Evolutionary conservation across 1,139 yeast genomes (phyloP), one percentile per base, ranked within the genome.

Genomic region (Spencermartinsiella ligniputridi): DNA sequence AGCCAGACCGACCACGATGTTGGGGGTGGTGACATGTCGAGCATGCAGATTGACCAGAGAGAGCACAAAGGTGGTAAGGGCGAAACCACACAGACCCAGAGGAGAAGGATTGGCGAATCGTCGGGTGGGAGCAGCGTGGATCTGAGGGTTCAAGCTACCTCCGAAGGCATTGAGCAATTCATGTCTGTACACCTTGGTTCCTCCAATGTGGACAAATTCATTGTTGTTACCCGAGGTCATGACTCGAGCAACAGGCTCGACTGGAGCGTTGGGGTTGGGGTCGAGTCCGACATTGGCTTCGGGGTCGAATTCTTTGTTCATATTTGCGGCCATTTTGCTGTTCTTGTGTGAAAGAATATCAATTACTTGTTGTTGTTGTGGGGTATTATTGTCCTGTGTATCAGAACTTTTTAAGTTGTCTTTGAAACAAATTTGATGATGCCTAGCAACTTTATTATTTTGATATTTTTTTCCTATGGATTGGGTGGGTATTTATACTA

Each of bases 101-200:
- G 96, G 96, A 41, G 94, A 87, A 37, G 96, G 95, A 64, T 88
- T 88, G 50, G 84, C 96, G 62, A 87, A 81, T 64, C 81, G 75
- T 63, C 84, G 79, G 40, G 75, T 71, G 25, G 95, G 81, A 33
- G 85, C 79, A 32, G 81, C 77, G 19, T 78, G 59, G 48, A 74
- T 67, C 60, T 87, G 88, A 16, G 89, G 74, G 56, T 78, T 79
- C 62, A 81, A 53, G 27, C 77, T 71, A 76, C 90, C 90, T 56
- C 89, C 92, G 55, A 83, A 83, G n/a, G 90, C 90, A 29, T 68
- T 65, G 44, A 72, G 67, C 51, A 83, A 72, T 42, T 83, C 89
- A 43, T 74, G 69, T 55, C 76, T 75, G 52, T 77, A 71, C 54
- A 83, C 87, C 58, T 75, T 80, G 49, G 83, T 81, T 56, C 79